Base-by-base conservation (phyloP, 176 grass and related monocot species). In the Zizania latifolia region DNA sequence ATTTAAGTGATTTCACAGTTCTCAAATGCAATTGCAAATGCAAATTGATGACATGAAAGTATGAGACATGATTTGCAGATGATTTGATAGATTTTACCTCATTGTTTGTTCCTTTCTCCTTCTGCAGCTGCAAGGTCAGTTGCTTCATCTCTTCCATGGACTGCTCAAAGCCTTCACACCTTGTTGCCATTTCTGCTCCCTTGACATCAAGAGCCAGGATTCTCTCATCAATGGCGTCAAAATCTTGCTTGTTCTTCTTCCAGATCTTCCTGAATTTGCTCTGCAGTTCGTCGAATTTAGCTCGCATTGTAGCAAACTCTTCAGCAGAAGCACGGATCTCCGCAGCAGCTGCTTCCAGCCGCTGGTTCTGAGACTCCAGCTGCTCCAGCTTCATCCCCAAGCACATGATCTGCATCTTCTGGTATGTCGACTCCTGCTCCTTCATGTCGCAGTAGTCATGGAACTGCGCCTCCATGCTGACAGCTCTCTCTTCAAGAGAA, bases 341-440 rank as follows among this genome's bases (percentile, higher is more conserved):
- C 1, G 10, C 11, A 2, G 83, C 78, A 0, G 74, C 54, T 0
- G 79, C 78, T 29, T 92, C 94, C 4, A 92, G 81, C 78, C 78
- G 83, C 78, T 86, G 94, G 72, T 83, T 94, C 44, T 78, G 77
- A 13, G 84, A 62, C 72, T 97, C 88, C 45, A 92, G 61, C 63
- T 72, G 78, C 86, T 94, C 91, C 22, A 87, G 81, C 83, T 98
- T 94, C 85, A 90, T 81, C 6, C 89, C 91, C 82, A 98, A 14
- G 64, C 84, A 92, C 91, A 94, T 90, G 59, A 94, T 92, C 75
- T 98, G 91, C 68, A 98, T 89, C 87, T 94, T 99, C 81, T 92
- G 91, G 41, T 86, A 86, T 16, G 63, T 50, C 9, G 84, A 92
- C 33, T 94, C 95, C 54, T 94, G 75, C 33, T 89, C 92, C 77